phyloP scores from a whole-genome alignment of 1,284 basidiomycete species.

The Rhodotorula sp. region DNA sequence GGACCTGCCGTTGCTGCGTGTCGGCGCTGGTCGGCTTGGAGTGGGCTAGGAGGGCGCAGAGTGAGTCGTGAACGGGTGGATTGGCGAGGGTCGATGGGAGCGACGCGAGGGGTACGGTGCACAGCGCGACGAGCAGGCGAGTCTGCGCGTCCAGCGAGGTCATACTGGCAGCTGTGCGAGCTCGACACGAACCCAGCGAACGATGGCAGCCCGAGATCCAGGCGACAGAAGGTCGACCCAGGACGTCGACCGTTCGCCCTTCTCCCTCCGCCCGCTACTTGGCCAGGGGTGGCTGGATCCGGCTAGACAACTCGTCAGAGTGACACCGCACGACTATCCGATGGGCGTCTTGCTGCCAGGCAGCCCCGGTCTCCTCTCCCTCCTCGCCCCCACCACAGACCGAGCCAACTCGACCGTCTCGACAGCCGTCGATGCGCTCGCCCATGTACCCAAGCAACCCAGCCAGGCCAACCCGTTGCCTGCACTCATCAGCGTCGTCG shows the following conservation, averaged over 20 bases:
- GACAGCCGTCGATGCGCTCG: background rate
- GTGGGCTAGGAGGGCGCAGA: constrained; percentile 2
- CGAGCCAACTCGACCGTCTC: background rate
- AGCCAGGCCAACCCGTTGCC: constrained; percentile 13
- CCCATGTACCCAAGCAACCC: background rate
- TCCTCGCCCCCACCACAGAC: background rate
- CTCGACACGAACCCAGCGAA: too few relatives aligned
- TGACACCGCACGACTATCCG: too few relatives aligned
- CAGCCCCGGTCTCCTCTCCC: too few relatives aligned
- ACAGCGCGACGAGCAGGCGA: constrained; percentile 1
- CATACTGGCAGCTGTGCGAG: background rate
- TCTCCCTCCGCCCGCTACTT: too few relatives aligned
- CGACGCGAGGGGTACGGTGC: background rate
- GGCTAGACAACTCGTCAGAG: too few relatives aligned
- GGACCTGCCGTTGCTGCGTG: background rate
- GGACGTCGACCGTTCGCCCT: too few relatives aligned
- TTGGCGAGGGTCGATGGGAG: background rate
- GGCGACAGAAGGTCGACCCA: too few relatives aligned
- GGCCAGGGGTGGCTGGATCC: too few relatives aligned
- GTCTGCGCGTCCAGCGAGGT: background rate
- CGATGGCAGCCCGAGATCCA: too few relatives aligned
- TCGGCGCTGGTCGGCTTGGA: background rate
- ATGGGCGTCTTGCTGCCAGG: too few relatives aligned
- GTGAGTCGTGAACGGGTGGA: background rate
- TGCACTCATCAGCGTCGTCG: constrained; percentile 27